phyloP scores from a whole-genome alignment of 768 basidiomycete genomes.

The Pleurotus djamor region DNA sequence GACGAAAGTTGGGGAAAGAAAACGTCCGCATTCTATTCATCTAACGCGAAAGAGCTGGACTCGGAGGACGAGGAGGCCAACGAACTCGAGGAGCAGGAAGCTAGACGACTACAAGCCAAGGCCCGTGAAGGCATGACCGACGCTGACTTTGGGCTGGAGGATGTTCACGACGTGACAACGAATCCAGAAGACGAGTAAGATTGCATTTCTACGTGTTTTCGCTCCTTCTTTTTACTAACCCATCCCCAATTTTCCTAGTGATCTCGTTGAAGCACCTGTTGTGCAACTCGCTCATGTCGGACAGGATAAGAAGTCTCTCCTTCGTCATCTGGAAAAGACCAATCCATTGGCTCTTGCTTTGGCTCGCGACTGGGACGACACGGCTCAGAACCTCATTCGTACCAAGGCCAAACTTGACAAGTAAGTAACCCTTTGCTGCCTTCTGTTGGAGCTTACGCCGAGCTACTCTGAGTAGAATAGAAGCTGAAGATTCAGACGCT shows the following conservation, averaged over 20 bases:
- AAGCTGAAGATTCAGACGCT: slow-evolving; percentile 45
- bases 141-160: slow-evolving; percentile 83
- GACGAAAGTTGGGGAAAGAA: too few relatives aligned
- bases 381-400: slow-evolving; percentile 49
- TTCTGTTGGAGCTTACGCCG: neutral
- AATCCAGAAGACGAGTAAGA: slow-evolving; percentile 29
- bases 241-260: slow-evolving; percentile 21
- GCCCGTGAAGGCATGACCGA: slow-evolving; percentile 68
- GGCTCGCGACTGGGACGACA: slow-evolving; percentile 82
- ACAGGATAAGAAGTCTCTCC: slow-evolving; percentile 54
- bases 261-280: slow-evolving; percentile 34
- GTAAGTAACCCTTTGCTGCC: slow-evolving; percentile 31
- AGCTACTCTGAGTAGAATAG: slow-evolving; percentile 34
- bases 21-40: slow-evolving; percentile 70
- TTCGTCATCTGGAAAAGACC: slow-evolving; percentile 72
- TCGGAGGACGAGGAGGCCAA: slow-evolving; percentile 83
- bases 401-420: slow-evolving; percentile 50
- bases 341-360: slow-evolving; percentile 79
- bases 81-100: slow-evolving; percentile 88
- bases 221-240: neutral
- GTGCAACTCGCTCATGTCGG: slow-evolving; percentile 29
- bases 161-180: slow-evolving; percentile 39
- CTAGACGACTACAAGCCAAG: slow-evolving; percentile 74
- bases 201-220: neutral
- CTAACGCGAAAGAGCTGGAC: slow-evolving; percentile 77